Evolutionary conservation across 2,329 filamentous ascomycete genomes (phyloP), one percentile per base, ranked within the genome.

Genomic region (Alternaria gaisen): DNA sequence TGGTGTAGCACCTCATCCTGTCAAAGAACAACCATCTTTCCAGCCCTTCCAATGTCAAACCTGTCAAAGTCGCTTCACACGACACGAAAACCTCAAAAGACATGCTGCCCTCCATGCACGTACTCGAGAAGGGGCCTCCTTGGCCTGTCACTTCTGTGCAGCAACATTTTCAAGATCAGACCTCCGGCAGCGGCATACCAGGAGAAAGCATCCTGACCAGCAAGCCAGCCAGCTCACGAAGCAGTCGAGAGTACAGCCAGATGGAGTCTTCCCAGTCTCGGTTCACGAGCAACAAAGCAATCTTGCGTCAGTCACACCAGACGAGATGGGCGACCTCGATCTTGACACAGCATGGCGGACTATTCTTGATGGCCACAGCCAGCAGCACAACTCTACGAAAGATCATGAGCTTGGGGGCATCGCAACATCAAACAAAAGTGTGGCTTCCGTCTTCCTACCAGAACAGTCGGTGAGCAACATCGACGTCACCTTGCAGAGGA

Each of bases 81-180:
- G 66, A 32, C 63, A 67, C 40, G 68, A 70, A 61, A 70, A 70
- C 48, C 57, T 69, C 10, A 69, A 70, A 54, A 59, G 66, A 48
- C 68, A 70, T 54, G 60, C 63, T 48, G 63, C 63, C 6, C 57
- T 70, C 11, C 66, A 70, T 43, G 38, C 61, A 9, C 59, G 57
- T n/a, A 58, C 63, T 14, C 53, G 57, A 7, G 34, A 63, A 8
- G 59, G 63, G 20, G 30, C 63, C 26, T 63, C 61, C 1, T 51
- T 69, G 5, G 43, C 58, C 7, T 70, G 68, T 60, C 58, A 65
- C 12, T 22, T 67, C 14, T 70, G 68, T 57, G 18, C 58, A 38
- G 60, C 66, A 16, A 66, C 64, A 1, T 70, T 69, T 38, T 69
- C 66, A 28, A 63, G 68, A 6, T 60, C 66, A 2, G 68, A 70